These are phyloP conservation scores for Yamadazyma atlantica DNA, from an alignment of 1,139 yeast genomes.

Conservation along the genomic window DNA sequence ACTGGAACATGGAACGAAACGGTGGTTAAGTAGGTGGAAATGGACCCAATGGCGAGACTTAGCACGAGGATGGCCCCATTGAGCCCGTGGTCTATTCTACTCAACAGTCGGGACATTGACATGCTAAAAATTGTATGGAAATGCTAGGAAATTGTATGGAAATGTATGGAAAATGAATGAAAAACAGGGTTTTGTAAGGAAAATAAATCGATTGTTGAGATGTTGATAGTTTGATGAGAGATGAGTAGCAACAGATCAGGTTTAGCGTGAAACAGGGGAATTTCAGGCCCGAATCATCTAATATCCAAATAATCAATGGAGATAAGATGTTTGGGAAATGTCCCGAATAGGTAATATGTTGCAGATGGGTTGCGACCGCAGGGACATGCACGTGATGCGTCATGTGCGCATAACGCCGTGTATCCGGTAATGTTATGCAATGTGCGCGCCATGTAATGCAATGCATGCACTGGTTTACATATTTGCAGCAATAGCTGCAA, in stretches of 20 bases:
- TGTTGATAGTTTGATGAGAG: too few species aligned
- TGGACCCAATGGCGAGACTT: conserved; percentile 9
- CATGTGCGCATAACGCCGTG: background rate
- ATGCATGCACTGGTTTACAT: too few species aligned
- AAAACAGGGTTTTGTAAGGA: background rate
- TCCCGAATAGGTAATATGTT: too few species aligned
- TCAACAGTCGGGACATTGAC: conserved; percentile 3
- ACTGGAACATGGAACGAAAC: too few species aligned
- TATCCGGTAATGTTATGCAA: background rate
- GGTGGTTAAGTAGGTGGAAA: too few species aligned
- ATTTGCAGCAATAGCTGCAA: too few species aligned
- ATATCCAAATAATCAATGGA: background rate
- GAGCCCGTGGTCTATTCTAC: conserved; percentile 5
- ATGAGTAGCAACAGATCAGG: too few species aligned
- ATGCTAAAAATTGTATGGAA: too few species aligned
- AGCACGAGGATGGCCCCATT: conserved; percentile 7
- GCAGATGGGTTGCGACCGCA: conserved; percentile 7
- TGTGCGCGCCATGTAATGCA: background rate
- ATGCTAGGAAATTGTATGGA: too few species aligned
- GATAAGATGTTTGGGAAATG: conserved; percentile 3
- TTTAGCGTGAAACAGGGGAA: too few species aligned
- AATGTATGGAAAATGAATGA: background rate
- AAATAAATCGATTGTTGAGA: too few species aligned
- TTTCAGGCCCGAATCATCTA: too few species aligned
- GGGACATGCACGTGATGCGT: background rate